Evolutionary conservation across 352 stramenopile genomes (phyloP), one percentile per base, ranked within the genome.

Genomic region (Pythium myriotylum): DNA sequence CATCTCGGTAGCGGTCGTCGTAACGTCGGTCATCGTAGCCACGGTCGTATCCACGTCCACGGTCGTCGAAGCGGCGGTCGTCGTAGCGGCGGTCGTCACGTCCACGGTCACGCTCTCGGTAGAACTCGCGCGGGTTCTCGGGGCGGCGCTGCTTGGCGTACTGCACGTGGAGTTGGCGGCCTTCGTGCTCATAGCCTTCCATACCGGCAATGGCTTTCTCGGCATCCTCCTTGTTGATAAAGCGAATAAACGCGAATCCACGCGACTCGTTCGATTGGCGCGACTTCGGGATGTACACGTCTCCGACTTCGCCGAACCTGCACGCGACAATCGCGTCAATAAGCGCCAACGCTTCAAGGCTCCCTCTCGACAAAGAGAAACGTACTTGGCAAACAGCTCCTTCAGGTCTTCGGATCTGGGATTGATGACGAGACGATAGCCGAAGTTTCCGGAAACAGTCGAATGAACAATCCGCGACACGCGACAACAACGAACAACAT

Each of bases 191-290:
- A 63, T 86, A 75, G 43, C 74, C 77, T 50, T 93, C 78, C 74
- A 89, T 86, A 52, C 54, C 82, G 17, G 84, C 79, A 53, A 97
- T 91, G 24, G 89, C 89, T 62, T 96, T 86, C 41, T 97, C 89
- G 6, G 89, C 89, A 50, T 97, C 89, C 24, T 88, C 80, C 69
- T 93, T 91, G 65, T 95, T 77, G 62, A 94, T 59, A 67, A 92
- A 97, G 12, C 86, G 82, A 41, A 97, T 89, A 70, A 97, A 97
- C 37, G 86, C 86, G 46, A 92, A 95, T 17, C 82, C 82, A 50
- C 77, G 77, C 62, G 83, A 88, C 69, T 95, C 90, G 56, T 81
- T 91, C 41, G 85, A 88, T 43, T 68, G 67, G 49, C 84, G 81
- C 24, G 85, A 79, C 51, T 84, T 84, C 19, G 85, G 84, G 58